Evolutionary conservation across 495 filamentous ascomycete species (phyloP).

Genomic region (Parathielavia hyrcaniae): DNA sequence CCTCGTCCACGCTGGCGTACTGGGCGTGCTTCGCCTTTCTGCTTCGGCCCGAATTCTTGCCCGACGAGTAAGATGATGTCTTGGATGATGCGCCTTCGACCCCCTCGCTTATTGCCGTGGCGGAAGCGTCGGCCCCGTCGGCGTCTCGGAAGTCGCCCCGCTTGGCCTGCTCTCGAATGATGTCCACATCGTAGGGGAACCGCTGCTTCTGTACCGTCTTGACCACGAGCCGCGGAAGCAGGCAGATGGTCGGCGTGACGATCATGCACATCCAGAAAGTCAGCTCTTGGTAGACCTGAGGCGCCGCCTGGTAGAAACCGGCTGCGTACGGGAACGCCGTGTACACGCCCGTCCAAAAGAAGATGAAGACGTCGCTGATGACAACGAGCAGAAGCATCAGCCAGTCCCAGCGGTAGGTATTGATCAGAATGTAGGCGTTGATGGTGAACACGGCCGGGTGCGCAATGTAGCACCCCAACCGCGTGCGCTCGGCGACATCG

Average conservation of each 20-base stretch:
- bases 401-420: conserved; percentile 98
- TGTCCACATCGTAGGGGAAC: conserved; percentile 88
- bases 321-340: conserved; percentile 59
- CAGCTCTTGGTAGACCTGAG: conserved; percentile 70
- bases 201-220: conserved; percentile 90
- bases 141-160: conserved; percentile 58
- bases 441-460: conserved; percentile 74
- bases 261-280: conserved; percentile 81
- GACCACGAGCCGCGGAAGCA: conserved; percentile 77
- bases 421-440: conserved; percentile 91
- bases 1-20: conserved; percentile 64
- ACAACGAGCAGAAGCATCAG: conserved; percentile 71
- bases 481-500: conserved; percentile 64
- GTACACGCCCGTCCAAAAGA: conserved; percentile 95
- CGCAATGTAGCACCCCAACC: conserved; percentile 78
- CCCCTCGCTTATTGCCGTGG: conserved; percentile 22
- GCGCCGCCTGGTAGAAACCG: conserved; percentile 70
- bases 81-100: conserved; percentile 35
- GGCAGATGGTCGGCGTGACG: conserved; percentile 65
- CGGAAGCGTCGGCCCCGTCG: conserved; percentile 29
- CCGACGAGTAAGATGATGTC: conserved; percentile 42
- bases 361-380: conserved; percentile 81
- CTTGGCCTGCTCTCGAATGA: conserved; percentile 85
- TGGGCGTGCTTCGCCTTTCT: conserved; percentile 51
- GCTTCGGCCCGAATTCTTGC: conserved; percentile 31